Conservation (phyloP, 805 yeast genomes). For the Alloascoidea africana region DNA sequence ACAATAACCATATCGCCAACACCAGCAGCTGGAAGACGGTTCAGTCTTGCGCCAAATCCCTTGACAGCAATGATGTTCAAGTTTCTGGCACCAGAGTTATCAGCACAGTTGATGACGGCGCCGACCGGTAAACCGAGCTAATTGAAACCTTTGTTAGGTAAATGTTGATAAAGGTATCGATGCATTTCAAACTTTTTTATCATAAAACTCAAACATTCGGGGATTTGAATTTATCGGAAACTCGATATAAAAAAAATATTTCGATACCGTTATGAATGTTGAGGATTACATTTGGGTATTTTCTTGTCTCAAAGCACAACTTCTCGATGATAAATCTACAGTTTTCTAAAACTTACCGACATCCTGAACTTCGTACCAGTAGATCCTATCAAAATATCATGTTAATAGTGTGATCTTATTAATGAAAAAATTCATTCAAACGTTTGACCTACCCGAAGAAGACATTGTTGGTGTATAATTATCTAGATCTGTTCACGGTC, state of each 20-base stretch:
- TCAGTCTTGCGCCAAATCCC: conserved; percentile 98
- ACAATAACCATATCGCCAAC: conserved; percentile 98
- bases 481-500: too few relatives aligned
- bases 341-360: conserved; percentile 98
- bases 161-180: conserved; percentile 2
- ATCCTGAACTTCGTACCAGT: conserved; percentile 99
- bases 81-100: conserved; percentile 99
- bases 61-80: conserved; percentile 96
- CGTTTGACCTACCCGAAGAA: background rate
- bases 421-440: too few relatives aligned
- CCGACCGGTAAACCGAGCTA: conserved; percentile 99
- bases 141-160: background rate
- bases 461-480: background rate
- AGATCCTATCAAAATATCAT: too few relatives aligned
- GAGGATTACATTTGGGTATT: conserved; percentile 5
- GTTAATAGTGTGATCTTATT: too few relatives aligned
- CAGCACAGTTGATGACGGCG: conserved; percentile 99
- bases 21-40: conserved; percentile 99
- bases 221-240: background rate
- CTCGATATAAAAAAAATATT: background rate
- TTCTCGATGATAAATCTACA: too few relatives aligned
- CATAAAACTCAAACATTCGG: conserved; percentile 7
- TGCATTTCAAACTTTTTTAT: background rate
- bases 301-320: too few relatives aligned
- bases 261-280: background rate